Evolutionary conservation across 2,329 filamentous ascomycete genomes (phyloP).

Genomic region (Monosporascus sp.): DNA sequence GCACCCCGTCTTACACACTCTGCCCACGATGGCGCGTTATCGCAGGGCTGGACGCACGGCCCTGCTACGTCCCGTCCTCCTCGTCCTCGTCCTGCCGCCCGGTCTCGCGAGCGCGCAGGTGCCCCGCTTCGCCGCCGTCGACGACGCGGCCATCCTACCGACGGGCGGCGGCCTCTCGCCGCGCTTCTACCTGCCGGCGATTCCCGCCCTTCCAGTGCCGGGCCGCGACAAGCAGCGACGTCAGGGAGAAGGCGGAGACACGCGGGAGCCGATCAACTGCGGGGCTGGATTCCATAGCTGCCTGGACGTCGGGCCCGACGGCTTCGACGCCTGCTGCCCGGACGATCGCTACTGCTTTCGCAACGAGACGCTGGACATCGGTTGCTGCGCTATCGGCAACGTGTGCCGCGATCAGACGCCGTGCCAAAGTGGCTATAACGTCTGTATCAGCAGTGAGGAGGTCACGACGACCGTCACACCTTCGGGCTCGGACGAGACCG

Average conservation of each 20-base stretch:
- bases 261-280: constrained; percentile 6
- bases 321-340: constrained; percentile 11
- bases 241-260: not conserved
- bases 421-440: constrained; percentile 9
- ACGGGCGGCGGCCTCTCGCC: not conserved
- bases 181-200: not conserved
- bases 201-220: not conserved
- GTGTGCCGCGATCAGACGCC: constrained; percentile 9
- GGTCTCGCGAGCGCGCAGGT: not conserved
- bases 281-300: constrained; percentile 14
- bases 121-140: not conserved
- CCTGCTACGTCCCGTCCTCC: not conserved
- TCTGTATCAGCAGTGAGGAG: constrained; percentile 15
- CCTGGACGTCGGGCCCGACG: constrained; percentile 10
- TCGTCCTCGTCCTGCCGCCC: not conserved
- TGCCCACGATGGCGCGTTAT: not conserved
- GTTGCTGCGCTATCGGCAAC: constrained; percentile 17
- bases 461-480: constrained; percentile 1
- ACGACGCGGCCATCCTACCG: not conserved
- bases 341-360: constrained; percentile 23
- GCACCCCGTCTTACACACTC: not conserved
- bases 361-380: constrained; percentile 8
- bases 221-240: not conserved
- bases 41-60: not conserved
- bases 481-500: not conserved